phyloP scores from a whole-genome alignment of 345 rosid genomes.

The Brassica incana region DNA sequence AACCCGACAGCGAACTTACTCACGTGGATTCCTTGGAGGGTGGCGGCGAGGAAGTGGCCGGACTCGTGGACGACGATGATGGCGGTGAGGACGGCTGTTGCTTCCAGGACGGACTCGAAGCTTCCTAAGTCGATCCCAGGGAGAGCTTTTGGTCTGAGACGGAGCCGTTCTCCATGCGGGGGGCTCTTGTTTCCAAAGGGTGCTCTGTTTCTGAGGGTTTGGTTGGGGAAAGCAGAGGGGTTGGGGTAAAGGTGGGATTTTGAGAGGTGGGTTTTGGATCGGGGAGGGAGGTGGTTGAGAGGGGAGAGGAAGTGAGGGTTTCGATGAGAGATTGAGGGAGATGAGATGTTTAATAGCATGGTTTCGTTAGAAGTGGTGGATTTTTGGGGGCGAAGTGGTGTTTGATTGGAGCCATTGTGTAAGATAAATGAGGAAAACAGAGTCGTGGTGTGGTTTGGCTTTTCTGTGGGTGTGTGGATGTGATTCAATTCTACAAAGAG shows the following conservation, averaged over 20 bases:
- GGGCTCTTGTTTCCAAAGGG: constrained; percentile 39
- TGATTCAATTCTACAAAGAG: constrained; percentile 36
- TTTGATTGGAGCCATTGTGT: constrained; percentile 30
- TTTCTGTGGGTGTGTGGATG: constrained; percentile 53
- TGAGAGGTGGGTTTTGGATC: constrained; percentile 54
- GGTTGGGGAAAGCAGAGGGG: constrained; percentile 36
- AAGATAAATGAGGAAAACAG: constrained; percentile 19
- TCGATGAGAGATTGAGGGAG: constrained; percentile 51
- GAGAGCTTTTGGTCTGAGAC: constrained; percentile 52
- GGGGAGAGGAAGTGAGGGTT: constrained; percentile 43
- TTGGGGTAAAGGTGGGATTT: constrained; percentile 46
- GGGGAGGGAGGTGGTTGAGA: constrained; percentile 45
- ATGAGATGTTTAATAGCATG: constrained; percentile 70
- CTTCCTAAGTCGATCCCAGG: constrained; percentile 71
- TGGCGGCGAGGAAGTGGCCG: constrained; percentile 92
- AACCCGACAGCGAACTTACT: constrained; percentile 96
- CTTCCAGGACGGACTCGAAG: constrained; percentile 75
- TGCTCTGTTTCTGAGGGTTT: constrained; percentile 43
- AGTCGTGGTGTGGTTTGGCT: constrained; percentile 31
- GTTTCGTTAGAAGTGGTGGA: constrained; percentile 29
- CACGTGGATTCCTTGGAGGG: constrained; percentile 92
- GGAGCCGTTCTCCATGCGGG: constrained; percentile 43
- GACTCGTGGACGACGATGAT: constrained; percentile 87
- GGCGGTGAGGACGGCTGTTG: constrained; percentile 78
- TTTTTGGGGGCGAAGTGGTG: constrained; percentile 38